phyloP scores from a whole-genome alignment of 148 eudicot species.

The Agrostemma githago region DNA sequence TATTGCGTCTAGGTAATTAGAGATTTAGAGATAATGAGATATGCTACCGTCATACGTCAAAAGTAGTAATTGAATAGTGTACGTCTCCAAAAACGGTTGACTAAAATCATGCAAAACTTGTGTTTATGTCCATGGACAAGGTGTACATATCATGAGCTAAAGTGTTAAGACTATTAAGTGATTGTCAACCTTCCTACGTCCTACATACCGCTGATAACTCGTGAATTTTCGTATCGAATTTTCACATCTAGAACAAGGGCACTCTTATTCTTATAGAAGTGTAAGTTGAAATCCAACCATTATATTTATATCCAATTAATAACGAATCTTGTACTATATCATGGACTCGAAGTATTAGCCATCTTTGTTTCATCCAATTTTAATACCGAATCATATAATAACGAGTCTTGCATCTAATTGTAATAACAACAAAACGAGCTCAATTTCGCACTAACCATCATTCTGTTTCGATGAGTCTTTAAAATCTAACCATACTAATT shows the following conservation, averaged over 20 bases:
- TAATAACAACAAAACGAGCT: neutral
- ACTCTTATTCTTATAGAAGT: too few relatives aligned
- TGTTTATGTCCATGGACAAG: conserved; percentile 12
- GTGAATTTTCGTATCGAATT: neutral
- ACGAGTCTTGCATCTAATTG: too few relatives aligned
- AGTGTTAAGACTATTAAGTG: neutral
- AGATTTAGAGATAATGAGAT: neutral
- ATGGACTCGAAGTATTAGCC: too few relatives aligned
- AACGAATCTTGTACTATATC: too few relatives aligned
- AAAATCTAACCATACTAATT: too few relatives aligned
- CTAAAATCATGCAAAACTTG: conserved; percentile 19
- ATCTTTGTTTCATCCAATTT: too few relatives aligned
- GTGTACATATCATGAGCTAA: conserved; percentile 9
- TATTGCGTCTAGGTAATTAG: neutral
- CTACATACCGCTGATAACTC: neutral
- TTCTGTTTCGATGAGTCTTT: neutral
- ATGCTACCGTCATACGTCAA: neutral
- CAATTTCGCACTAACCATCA: too few relatives aligned
- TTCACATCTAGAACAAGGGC: neutral
- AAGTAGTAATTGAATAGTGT: conserved; percentile 9
- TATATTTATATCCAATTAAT: too few relatives aligned
- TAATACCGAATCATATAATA: too few relatives aligned
- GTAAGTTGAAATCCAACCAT: too few relatives aligned
- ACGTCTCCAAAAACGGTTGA: conserved; percentile 18
- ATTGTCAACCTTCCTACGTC: neutral